A percentile compares a stretch with the other conserved stretches of the same genome.
Evolutionary conservation across 179 eudicot genomes (phyloP).

Genomic region (Silene vulgaris): DNA sequence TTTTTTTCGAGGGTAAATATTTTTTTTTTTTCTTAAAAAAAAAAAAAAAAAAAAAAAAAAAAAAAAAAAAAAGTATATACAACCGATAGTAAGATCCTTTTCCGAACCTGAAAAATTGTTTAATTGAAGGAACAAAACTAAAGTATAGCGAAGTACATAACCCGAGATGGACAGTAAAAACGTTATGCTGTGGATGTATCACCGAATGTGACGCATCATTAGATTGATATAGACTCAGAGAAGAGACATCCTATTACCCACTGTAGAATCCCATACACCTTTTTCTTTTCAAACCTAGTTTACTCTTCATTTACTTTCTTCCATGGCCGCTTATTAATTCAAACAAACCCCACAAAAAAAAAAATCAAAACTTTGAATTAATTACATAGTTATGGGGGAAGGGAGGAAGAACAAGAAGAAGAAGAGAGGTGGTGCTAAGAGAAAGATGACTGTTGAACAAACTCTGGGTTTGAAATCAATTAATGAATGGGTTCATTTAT

Average conservation of each 20-base stretch:
- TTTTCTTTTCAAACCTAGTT: conserved; percentile 5
- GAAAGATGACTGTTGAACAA: conserved; percentile 67
- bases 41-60: too few relatives aligned
- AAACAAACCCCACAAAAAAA: neutral
- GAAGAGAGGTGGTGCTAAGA: conserved; percentile 68
- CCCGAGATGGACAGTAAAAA: neutral
- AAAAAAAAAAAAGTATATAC: too few relatives aligned
- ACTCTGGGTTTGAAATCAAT: conserved; percentile 54
- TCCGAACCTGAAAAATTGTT: too few relatives aligned
- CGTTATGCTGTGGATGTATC: neutral
- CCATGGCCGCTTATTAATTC: conserved; percentile 23
- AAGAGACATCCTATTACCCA: neutral
- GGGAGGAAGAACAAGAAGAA: conserved; percentile 55
- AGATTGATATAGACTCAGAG: neutral
- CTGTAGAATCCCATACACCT: too few relatives aligned
- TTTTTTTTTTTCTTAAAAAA: too few relatives aligned
- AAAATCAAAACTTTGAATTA: neutral
- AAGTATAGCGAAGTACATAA: neutral
- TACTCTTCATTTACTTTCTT: neutral
- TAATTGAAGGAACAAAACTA: too few relatives aligned
- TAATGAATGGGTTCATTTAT: conserved; percentile 72
- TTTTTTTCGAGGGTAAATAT: too few relatives aligned
- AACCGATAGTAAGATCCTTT: too few relatives aligned
- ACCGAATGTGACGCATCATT: conserved; percentile 3
- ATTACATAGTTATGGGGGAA: conserved; percentile 15